Evolutionary conservation across 2,329 filamentous ascomycete genomes (phyloP).

Genomic region (Pseudogymnoascus pannorum): DNA sequence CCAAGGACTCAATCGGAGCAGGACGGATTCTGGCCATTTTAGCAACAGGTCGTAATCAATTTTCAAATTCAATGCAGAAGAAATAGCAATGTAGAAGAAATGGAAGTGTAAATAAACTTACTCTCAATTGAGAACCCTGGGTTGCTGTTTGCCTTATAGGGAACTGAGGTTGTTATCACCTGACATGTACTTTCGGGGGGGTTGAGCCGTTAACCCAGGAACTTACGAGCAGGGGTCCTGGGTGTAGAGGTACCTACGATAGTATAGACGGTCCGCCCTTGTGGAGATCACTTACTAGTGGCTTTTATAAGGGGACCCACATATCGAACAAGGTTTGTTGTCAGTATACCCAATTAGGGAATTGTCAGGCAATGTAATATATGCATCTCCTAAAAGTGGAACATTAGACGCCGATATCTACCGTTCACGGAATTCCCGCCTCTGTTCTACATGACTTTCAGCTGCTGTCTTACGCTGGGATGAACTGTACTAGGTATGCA

Average conservation of each 20-base stretch:
- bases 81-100: background rate
- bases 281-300: background rate
- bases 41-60: background rate
- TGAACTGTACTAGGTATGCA: too few species aligned
- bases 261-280: background rate
- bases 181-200: background rate
- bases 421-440: background rate
- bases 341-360: background rate
- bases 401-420: background rate
- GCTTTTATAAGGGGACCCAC: background rate
- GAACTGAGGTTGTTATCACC: background rate
- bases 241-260: background rate
- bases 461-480: background rate
- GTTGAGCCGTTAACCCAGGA: background rate
- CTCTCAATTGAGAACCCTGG: background rate
- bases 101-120: background rate
- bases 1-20: slow-evolving; percentile 14
- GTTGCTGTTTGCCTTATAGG: background rate
- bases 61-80: background rate
- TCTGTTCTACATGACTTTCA: background rate
- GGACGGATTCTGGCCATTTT: slow-evolving; percentile 18
- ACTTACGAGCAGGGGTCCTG: background rate
- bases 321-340: background rate
- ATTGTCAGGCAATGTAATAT: background rate
- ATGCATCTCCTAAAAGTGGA: background rate